Percentiles rank a stretch among this genome's conserved stretches.
Conservation (phyloP, 768 basidiomycete genomes). For the Porphyrellus cyaneotinctus region DNA sequence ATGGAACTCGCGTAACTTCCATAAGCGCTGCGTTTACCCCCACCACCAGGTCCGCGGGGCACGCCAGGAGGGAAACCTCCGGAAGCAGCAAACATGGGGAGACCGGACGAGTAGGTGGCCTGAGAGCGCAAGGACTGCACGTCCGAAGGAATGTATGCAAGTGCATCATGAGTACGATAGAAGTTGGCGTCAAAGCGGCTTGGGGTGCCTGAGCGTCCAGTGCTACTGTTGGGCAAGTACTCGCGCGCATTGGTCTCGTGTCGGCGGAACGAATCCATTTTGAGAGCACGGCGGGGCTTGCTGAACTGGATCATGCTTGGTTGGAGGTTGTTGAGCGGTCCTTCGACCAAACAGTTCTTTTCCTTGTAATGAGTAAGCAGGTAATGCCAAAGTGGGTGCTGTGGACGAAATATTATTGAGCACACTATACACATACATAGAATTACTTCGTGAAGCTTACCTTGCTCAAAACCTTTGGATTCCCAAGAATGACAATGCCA, state of each 20-base stretch:
- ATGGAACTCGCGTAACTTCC: conserved; percentile 85
- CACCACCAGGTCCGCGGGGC: conserved; percentile 54
- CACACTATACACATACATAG: conserved; percentile 4
- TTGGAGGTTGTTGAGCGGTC: conserved; percentile 93
- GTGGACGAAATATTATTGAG: conserved; percentile 8
- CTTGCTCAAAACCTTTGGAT: conserved; percentile 99
- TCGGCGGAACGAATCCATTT: conserved; percentile 91
- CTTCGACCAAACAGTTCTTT: conserved; percentile 89
- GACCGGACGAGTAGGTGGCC: conserved; percentile 89
- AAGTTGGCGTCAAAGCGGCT: conserved; percentile 95
- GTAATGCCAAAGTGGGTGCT: conserved; percentile 99
- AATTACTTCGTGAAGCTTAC: conserved; percentile 39
- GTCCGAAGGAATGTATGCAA: conserved; percentile 93
- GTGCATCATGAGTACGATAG: conserved; percentile 91
- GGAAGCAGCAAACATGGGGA: conserved; percentile 75
- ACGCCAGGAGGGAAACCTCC: conserved; percentile 68
- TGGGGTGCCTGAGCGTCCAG: conserved; percentile 76
- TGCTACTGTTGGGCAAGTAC: conserved; percentile 42
- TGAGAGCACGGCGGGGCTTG: conserved; percentile 89
- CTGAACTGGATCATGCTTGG: conserved; percentile 99
- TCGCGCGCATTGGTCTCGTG: conserved; percentile 92
- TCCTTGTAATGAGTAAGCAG: conserved; percentile 99
- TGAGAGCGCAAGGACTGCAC: conserved; percentile 95
- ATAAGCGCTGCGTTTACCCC: conserved; percentile 72
- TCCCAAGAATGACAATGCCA: conserved; percentile 98